phyloP scores from a whole-genome alignment of 2,329 filamentous ascomycete species.

The Arthrobotrys musiformis region DNA sequence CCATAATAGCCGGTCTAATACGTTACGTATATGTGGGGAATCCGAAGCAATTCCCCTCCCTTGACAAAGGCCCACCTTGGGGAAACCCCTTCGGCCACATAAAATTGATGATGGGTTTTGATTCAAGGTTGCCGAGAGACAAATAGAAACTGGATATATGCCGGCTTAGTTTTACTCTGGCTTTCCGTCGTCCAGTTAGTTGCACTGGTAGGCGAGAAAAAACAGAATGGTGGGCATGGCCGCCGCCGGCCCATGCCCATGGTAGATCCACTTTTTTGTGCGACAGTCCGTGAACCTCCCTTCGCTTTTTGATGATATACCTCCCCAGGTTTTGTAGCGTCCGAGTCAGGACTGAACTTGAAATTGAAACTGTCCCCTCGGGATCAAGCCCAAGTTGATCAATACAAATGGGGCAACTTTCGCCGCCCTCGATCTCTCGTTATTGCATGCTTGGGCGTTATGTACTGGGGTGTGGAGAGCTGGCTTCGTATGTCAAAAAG shows the following conservation, averaged over 20 bases:
- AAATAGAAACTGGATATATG: slow-evolving; percentile 14
- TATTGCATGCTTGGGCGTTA: not conserved
- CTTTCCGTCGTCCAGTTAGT: not conserved
- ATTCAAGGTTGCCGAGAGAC: slow-evolving; percentile 9
- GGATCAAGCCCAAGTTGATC: not conserved
- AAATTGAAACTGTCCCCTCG: slow-evolving; percentile 19
- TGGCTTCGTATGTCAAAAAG: not conserved
- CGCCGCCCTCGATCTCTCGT: slow-evolving; percentile 15
- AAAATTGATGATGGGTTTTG: not conserved
- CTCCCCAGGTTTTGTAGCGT: not conserved
- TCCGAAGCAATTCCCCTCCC: not conserved
- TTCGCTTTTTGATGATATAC: not conserved
- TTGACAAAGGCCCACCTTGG: slow-evolving; percentile 10
- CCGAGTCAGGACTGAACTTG: slow-evolving; percentile 1
- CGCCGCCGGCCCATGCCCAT: not conserved
- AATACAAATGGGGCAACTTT: slow-evolving; percentile 25
- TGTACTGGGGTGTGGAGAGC: slow-evolving; percentile 4
- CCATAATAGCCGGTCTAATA: slow-evolving; percentile 6
- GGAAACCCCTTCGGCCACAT: slow-evolving; percentile 5
- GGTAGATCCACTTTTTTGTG: slow-evolving; percentile 39
- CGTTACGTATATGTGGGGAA: slow-evolving; percentile 17
- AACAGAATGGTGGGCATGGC: not conserved
- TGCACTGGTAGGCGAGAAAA: not conserved
- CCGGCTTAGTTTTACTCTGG: slow-evolving; percentile 19
- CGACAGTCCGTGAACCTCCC: slow-evolving; percentile 28